Base-by-base conservation (phyloP, 1,139 yeast genomes). In the Yamadazyma kanchanaburiensis region DNA sequence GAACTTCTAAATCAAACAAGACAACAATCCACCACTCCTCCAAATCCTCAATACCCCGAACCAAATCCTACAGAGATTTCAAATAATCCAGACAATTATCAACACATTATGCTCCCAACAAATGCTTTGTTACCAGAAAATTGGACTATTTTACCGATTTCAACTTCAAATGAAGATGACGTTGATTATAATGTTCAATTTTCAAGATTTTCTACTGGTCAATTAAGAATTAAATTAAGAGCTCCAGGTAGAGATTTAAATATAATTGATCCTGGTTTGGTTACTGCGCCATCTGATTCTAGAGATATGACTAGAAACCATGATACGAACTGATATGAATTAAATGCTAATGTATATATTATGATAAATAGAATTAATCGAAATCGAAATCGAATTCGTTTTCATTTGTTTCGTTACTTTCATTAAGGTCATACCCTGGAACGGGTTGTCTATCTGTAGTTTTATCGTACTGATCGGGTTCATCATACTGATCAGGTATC, bases 301-400 rank as follows among this genome's bases (percentile, higher is more conserved):
- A 11, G 13, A 22, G 25, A 22, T 11, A 6, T 22, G 9, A 12
- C 25, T 6, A 10, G 25, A 6, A 10, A n/a, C 9, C 8, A 22
- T 5, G 6, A 8, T 22, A 12, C 11, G 15, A 14, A 14, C 4
- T 24, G 10, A 12, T 11, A 20, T 18, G 22, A n/a, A 24, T 6
- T 8, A 4, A 10, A 19, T 23, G 17, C 19, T 19, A 27, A 17
- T 19, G 5, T 15, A 27, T 27, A 21, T 5, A 17, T 21, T 27
- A 23, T 31, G 32, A 16, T 12, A 21, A 25, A n/a, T n/a, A n/a
- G n/a, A n/a, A 21, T 26, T 38, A 51, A 6, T 53, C 51, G 28
- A 54, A 53, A 29, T 59, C 64, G 37, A 56, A 60, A 21, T 60
- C 66, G 31, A 60, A 52, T 21, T 59, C 63, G 24, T 45, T 49